A percentile compares a stretch with the other conserved stretches of the same genome.
phyloP scores from a whole-genome alignment of 163 green algal genomes.

The Volvox carteri region DNA sequence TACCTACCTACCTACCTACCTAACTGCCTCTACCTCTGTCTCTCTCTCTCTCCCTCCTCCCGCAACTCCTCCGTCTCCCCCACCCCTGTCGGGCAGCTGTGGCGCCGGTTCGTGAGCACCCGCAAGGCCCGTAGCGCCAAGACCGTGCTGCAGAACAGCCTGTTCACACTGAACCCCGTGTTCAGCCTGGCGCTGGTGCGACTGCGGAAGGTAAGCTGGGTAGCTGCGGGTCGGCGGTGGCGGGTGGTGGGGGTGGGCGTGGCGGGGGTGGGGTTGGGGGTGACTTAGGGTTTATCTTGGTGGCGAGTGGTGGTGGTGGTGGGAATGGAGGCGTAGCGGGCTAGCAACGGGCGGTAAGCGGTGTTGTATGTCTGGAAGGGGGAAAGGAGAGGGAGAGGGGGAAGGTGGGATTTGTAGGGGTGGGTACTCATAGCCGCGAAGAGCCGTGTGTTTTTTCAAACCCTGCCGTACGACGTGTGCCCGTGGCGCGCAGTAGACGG shows the following conservation, averaged over 20 bases:
- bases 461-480: no score
- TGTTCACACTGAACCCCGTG: constrained; percentile 67
- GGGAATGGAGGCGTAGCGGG: no score
- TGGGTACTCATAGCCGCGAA: no score
- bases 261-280: background rate
- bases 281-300: no score
- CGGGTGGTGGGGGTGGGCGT: background rate
- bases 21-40: background rate
- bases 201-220: constrained; percentile 47
- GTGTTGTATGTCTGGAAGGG: no score
- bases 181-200: constrained; percentile 60
- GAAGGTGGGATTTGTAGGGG: no score
- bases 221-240: background rate
- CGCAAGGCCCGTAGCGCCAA: constrained; percentile 56
- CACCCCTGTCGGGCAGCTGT: constrained; percentile 44
- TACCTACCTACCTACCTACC: background rate
- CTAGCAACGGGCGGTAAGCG: no score
- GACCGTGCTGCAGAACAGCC: constrained; percentile 52
- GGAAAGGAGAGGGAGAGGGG: no score
- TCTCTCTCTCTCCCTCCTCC: background rate
- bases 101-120: constrained; percentile 58
- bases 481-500: no score
- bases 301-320: no score
- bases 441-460: no score
- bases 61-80: background rate